phyloP scores from a whole-genome alignment of 805 yeast species.

The Candida xyloterini region DNA sequence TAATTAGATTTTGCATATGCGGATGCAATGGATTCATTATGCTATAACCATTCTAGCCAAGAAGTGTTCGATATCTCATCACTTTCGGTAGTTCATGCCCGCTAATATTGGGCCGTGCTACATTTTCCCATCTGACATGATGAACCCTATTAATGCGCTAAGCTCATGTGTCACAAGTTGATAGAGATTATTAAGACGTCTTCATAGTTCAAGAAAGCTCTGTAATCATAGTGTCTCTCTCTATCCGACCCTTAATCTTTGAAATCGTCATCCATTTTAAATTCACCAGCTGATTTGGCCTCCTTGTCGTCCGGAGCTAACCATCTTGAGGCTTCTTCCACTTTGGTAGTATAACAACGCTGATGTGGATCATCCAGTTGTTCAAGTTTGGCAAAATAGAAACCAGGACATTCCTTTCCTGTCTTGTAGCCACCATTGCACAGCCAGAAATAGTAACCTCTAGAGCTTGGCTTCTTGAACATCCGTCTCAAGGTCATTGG shows the following conservation, averaged over 20 bases:
- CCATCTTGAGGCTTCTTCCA: conserved; percentile 43
- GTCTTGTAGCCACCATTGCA: conserved; percentile 48
- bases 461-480: conserved; percentile 40
- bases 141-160: too few relatives aligned
- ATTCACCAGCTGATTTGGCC: conserved; percentile 7
- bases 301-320: conserved; percentile 39
- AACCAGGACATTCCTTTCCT: conserved; percentile 44
- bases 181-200: too few relatives aligned
- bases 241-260: conserved; percentile 1
- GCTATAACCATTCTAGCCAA: too few relatives aligned
- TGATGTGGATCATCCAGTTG: conserved; percentile 14
- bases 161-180: too few relatives aligned
- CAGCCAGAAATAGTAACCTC: conserved; percentile 66
- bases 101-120: too few relatives aligned
- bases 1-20: too few relatives aligned
- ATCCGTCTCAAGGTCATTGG: conserved; percentile 58
- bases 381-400: conserved; percentile 46
- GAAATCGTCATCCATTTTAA: conserved; percentile 2
- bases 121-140: too few relatives aligned
- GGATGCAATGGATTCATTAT: too few relatives aligned
- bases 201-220: too few relatives aligned
- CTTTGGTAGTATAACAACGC: conserved; percentile 30
- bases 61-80: too few relatives aligned
- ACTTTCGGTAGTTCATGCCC: too few relatives aligned
- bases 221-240: too few relatives aligned